phyloP scores from a whole-genome alignment of 2,329 filamentous ascomycete genomes.

The Trichoderma afroharzianum region DNA sequence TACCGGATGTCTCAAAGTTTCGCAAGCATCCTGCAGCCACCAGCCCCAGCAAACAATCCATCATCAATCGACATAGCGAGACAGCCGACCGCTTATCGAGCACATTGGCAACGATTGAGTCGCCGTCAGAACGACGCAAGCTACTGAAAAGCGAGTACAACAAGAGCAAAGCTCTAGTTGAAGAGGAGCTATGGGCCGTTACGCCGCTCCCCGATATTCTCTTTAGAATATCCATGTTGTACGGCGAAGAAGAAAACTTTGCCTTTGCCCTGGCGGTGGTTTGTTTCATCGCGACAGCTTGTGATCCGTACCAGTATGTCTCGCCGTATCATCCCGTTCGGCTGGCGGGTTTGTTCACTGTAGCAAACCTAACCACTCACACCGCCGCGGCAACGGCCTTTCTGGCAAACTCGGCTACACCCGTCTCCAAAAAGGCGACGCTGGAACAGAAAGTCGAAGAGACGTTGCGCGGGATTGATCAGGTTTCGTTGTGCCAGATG shows the following conservation, averaged over 20 bases:
- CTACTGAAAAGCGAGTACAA: slow-evolving; percentile 24
- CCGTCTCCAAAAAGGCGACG: slow-evolving; percentile 22
- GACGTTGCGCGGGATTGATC: slow-evolving; percentile 44
- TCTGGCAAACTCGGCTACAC: slow-evolving; percentile 26
- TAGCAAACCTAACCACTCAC: slow-evolving; percentile 51
- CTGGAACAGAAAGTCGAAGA: slow-evolving; percentile 28
- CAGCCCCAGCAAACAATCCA: slow-evolving; percentile 19
- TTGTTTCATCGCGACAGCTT: slow-evolving; percentile 45
- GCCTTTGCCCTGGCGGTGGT: slow-evolving; percentile 43
- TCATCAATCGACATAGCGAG: slow-evolving; percentile 22
- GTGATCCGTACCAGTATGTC: slow-evolving; percentile 48
- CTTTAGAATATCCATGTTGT: slow-evolving; percentile 43
- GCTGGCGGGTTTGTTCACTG: slow-evolving; percentile 48
- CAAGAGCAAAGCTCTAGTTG: slow-evolving; percentile 25
- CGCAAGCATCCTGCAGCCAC: slow-evolving; percentile 27
- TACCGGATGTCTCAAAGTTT: slow-evolving; percentile 36
- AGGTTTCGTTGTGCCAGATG: slow-evolving; percentile 51
- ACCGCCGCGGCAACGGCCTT: slow-evolving; percentile 40
- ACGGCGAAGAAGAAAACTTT: slow-evolving; percentile 40
- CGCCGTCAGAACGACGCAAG: slow-evolving; percentile 27
- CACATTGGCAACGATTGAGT: slow-evolving; percentile 23
- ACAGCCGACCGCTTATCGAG: slow-evolving; percentile 30
- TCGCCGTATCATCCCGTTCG: slow-evolving; percentile 50
- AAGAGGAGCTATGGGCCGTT: slow-evolving; percentile 42
- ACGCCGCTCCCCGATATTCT: slow-evolving; percentile 47